Percentiles rank a stretch among this genome's conserved stretches.
phyloP scores from a whole-genome alignment of 345 rosid species.

The Iberis pinnata region DNA sequence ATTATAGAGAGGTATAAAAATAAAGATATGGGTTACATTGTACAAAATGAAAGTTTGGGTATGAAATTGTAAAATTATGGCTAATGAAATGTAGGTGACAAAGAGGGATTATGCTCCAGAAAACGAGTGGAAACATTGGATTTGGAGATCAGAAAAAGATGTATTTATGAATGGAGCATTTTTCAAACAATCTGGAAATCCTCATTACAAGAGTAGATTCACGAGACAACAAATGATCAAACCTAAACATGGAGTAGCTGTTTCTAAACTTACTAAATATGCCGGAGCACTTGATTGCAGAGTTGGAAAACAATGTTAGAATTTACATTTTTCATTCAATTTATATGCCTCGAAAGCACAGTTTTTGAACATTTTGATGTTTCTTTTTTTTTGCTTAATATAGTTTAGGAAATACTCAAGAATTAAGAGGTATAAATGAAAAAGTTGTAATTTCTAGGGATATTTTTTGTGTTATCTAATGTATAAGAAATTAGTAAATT shows the following conservation, averaged over 20 bases:
- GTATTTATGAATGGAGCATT: slow-evolving; percentile 54
- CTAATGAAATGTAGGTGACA: slow-evolving; percentile 40
- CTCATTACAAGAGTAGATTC: slow-evolving; percentile 1
- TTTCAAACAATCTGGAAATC: slow-evolving; percentile 46
- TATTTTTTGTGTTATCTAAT: no score
- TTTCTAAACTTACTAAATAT: slow-evolving; percentile 32
- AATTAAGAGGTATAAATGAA: slow-evolving; percentile 13
- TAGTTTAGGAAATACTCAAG: slow-evolving; percentile 17
- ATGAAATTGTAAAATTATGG: background rate
- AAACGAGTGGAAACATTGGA: slow-evolving; percentile 56
- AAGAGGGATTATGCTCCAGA: slow-evolving; percentile 42
- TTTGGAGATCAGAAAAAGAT: slow-evolving; percentile 66
- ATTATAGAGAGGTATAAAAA: slow-evolving; percentile 40
- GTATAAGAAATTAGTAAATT: no score
- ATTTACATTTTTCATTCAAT: no score
- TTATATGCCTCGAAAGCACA: no score
- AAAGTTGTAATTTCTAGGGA: slow-evolving; percentile 3
- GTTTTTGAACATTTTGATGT: background rate
- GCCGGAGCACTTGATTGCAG: slow-evolving; percentile 39
- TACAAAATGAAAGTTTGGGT: background rate
- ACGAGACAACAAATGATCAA: slow-evolving; percentile 30
- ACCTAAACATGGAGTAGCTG: slow-evolving; percentile 30
- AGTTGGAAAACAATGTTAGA: slow-evolving; percentile 26
- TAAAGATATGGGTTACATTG: background rate
- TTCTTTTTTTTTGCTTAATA: background rate